phyloP scores from a whole-genome alignment of 306 rosid genomes.

The Inga leiocalycina region DNA sequence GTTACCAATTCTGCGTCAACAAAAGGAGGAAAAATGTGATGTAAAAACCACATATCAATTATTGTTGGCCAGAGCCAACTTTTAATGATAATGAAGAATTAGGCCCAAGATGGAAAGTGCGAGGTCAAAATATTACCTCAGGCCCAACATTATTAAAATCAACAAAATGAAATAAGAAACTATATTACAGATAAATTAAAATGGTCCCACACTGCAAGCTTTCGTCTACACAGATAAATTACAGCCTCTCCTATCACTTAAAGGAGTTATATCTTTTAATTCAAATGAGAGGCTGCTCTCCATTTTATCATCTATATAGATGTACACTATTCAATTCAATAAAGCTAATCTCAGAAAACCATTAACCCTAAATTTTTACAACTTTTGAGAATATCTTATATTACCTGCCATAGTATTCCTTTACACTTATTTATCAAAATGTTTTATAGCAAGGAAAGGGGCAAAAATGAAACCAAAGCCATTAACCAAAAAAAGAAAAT shows the following conservation, averaged over 20 bases:
- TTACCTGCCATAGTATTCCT: background rate
- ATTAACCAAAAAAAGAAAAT: background rate
- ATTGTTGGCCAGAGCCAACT: constrained; percentile 11
- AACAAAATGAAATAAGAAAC: background rate
- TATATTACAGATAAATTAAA: background rate
- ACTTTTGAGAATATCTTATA: background rate
- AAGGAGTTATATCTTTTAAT: background rate
- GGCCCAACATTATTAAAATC: background rate
- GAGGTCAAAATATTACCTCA: background rate
- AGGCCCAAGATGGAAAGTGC: background rate
- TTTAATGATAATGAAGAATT: constrained; percentile 2
- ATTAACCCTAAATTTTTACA: background rate
- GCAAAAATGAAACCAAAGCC: background rate
- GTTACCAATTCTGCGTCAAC: constrained; percentile 71
- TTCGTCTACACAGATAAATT: background rate
- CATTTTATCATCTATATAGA: background rate
- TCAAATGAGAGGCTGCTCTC: background rate
- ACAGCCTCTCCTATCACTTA: background rate
- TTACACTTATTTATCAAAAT: background rate
- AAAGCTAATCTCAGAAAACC: background rate
- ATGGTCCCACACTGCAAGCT: background rate
- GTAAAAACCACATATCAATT: constrained; percentile 21
- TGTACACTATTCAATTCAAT: background rate
- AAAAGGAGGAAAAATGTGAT: constrained; percentile 20
- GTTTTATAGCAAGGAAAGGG: background rate